Conservation (phyloP, 2,329 filamentous ascomycete genomes). For the Xylaria sp. region DNA sequence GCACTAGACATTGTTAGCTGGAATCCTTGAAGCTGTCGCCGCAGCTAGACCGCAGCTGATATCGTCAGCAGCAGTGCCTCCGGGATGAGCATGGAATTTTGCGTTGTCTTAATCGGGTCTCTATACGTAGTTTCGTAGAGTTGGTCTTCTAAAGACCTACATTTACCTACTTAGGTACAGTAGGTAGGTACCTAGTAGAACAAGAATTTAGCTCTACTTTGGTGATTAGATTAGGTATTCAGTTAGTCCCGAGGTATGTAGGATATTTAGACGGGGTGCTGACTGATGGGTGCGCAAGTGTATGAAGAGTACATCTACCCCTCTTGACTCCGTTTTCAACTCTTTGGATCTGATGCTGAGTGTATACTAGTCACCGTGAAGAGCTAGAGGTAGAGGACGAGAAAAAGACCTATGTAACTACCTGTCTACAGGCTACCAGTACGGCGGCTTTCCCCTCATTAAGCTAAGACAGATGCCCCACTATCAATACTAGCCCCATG, state of each 20-base stretch:
- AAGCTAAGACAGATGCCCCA: conserved; percentile 1
- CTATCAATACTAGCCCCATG: neutral
- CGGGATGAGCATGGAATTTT: neutral
- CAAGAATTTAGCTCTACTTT: too few relatives aligned
- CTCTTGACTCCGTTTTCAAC: neutral
- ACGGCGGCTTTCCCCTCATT: conserved; percentile 15
- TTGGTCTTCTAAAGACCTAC: too few relatives aligned
- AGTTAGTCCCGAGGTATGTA: too few relatives aligned
- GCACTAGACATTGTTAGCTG: conserved; percentile 31
- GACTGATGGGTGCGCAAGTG: neutral
- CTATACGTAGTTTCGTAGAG: too few relatives aligned
- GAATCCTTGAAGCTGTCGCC: neutral
- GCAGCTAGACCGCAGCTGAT: conserved; percentile 2
- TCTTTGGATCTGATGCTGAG: neutral
- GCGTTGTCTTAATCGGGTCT: too few relatives aligned
- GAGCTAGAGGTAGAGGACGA: too few relatives aligned
- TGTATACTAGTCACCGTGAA: too few relatives aligned
- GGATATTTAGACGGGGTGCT: neutral
- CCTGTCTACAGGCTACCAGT: too few relatives aligned
- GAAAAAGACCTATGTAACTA: too few relatives aligned
- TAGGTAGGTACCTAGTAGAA: too few relatives aligned
- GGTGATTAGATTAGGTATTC: too few relatives aligned
- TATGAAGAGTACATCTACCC: neutral
- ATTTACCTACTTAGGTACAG: too few relatives aligned
- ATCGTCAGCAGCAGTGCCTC: neutral